phyloP scores from a whole-genome alignment of 352 stramenopile species.

The Pythium sp. region DNA sequence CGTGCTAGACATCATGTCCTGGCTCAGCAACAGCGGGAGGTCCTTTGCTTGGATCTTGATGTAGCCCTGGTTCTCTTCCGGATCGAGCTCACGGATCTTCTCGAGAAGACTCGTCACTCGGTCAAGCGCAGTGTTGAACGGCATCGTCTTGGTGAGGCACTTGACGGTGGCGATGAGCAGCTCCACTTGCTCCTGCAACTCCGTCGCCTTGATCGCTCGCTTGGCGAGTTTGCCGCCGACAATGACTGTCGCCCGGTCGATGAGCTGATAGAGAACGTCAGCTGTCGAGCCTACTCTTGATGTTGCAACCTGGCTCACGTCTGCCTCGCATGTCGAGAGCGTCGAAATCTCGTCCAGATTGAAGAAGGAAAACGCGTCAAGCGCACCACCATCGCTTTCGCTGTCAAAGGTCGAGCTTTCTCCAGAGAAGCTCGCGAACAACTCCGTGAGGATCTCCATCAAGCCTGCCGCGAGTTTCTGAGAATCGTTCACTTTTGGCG shows the following conservation, averaged over 20 bases:
- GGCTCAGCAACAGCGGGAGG: slow-evolving; percentile 7
- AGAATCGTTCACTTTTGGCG: slow-evolving; percentile 31
- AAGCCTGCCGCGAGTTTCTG: slow-evolving; percentile 41
- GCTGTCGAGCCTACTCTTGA: slow-evolving; percentile 37
- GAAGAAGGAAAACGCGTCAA: slow-evolving; percentile 58
- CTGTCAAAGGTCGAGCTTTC: not conserved
- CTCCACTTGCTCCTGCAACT: slow-evolving; percentile 53
- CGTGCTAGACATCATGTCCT: slow-evolving; percentile 22
- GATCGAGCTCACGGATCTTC: not conserved
- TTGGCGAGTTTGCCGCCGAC: slow-evolving; percentile 56
- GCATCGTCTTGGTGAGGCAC: slow-evolving; percentile 39
- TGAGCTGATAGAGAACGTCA: slow-evolving; percentile 57
- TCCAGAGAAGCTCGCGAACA: slow-evolving; percentile 33
- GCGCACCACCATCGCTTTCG: not conserved
- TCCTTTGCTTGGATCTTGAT: slow-evolving; percentile 5
- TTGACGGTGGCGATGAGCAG: slow-evolving; percentile 57
- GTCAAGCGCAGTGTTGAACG: slow-evolving; percentile 43
- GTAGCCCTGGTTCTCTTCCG: not conserved
- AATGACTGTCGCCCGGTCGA: slow-evolving; percentile 58
- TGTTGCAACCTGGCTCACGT: slow-evolving; percentile 28
- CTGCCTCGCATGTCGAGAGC: slow-evolving; percentile 25
- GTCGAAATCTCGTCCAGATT: slow-evolving; percentile 34
- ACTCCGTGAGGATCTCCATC: slow-evolving; percentile 53
- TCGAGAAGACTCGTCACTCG: not conserved
- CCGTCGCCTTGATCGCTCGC: slow-evolving; percentile 44